phyloP scores from a whole-genome alignment of 768 basidiomycete genomes.

The Trametes villosa region DNA sequence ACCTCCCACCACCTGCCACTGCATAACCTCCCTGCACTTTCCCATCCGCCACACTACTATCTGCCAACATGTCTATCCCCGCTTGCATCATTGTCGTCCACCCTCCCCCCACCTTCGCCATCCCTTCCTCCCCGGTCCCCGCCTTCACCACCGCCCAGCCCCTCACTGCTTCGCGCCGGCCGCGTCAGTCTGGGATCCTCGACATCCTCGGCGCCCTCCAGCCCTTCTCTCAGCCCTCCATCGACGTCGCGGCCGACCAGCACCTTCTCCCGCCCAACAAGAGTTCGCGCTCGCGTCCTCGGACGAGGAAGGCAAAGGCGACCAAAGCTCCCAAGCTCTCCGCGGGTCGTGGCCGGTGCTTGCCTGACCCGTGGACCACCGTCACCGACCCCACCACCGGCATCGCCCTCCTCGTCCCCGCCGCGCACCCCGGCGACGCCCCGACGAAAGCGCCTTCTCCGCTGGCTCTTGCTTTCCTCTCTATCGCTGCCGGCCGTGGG shows the following conservation, averaged over 20 bases:
- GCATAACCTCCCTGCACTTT: slow-evolving; percentile 3
- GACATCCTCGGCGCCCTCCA: not conserved
- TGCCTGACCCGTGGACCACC: slow-evolving; percentile 5
- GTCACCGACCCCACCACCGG: not conserved
- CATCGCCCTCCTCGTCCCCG: not conserved
- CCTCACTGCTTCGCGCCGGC: not conserved
- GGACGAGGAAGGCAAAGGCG: not conserved
- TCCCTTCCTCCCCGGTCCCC: not conserved
- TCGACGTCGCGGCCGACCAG: not conserved
- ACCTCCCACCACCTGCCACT: slow-evolving; percentile 14
- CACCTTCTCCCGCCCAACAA: not conserved
- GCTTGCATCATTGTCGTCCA: slow-evolving; percentile 9
- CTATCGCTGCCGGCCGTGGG: not conserved
- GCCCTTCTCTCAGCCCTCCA: not conserved
- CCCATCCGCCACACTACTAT: not conserved
- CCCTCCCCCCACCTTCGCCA: not conserved
- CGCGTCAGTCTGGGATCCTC: not conserved
- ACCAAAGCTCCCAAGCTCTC: not conserved
- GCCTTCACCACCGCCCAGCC: not conserved
- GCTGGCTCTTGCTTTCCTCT: too few relatives aligned
- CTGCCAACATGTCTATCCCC: slow-evolving; percentile 1
- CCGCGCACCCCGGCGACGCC: not conserved
- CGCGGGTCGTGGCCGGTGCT: not conserved
- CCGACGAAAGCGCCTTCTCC: not conserved
- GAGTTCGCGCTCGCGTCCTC: not conserved